Percentiles rank a stretch among this genome's conserved stretches.
Conservation (phyloP, 2,329 filamentous ascomycete species). For the Coniella vitis region DNA sequence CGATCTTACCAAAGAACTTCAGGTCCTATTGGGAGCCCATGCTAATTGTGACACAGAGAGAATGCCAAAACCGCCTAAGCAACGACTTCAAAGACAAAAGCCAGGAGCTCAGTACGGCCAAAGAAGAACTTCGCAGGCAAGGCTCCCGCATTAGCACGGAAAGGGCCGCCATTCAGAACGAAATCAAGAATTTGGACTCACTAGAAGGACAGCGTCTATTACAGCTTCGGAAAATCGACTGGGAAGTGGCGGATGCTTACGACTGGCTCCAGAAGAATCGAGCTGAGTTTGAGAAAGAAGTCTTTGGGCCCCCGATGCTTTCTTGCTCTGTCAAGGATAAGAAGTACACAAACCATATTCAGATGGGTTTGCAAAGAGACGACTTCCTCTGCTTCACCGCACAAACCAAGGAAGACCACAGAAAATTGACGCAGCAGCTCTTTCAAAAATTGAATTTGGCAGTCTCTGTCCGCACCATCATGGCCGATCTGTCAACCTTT, state of each 20-base stretch:
- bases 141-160: conserved; percentile 35
- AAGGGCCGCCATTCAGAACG: conserved; percentile 33
- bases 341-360: conserved; percentile 51
- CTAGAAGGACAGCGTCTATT: conserved; percentile 66
- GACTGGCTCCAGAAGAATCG: conserved; percentile 73
- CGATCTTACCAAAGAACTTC: not conserved
- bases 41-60: conserved; percentile 8
- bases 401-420: conserved; percentile 70
- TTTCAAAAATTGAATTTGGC: conserved; percentile 57
- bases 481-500: conserved; percentile 47
- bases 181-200: conserved; percentile 59
- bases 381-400: conserved; percentile 66
- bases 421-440: conserved; percentile 60
- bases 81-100: conserved; percentile 15
- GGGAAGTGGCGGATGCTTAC: conserved; percentile 65
- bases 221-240: conserved; percentile 53
- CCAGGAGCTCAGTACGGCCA: conserved; percentile 18
- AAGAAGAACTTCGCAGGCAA: conserved; percentile 32
- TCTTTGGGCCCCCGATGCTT: conserved; percentile 76
- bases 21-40: too few relatives aligned
- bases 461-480: conserved; percentile 63
- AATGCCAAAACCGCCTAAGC: conserved; percentile 12
- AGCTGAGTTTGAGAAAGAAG: conserved; percentile 61
- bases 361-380: conserved; percentile 41
- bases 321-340: conserved; percentile 73